Evolutionary conservation across 352 stramenopile genomes (phyloP), one percentile per base, ranked within the genome.

Genomic region (Phytophthora lateralis): DNA sequence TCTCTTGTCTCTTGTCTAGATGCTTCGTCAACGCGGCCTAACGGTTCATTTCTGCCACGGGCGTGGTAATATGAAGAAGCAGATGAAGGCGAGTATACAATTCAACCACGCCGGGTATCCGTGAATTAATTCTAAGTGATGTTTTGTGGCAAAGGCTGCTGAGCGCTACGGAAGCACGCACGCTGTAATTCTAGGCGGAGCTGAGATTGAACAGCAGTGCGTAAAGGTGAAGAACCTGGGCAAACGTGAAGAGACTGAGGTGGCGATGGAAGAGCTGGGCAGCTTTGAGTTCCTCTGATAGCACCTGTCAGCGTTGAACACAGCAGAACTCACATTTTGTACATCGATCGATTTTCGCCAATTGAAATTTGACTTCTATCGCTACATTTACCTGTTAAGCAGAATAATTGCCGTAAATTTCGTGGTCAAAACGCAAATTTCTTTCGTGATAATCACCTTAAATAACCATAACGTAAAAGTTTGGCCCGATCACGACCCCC

Each of bases 11-110:
- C 21, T 50, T 38, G n/a, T 27, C 3, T 6, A 89, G 79, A 60
- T 38, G 5, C 74, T 96, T 44, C 82, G 88, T 18, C 64, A 79
- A 30, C 68, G 69, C 58, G 84, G 79, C 1, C 61, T 90, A 32
- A 78, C 54, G 0, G 85, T 96, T n/a, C 88, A 96, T 64, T 91
- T 94, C 55, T 92, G 85, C 39, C 85, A 96, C 41, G 85, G 78
- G 17, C 71, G 66, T 21, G 80, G 81, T 14, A 92, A 82, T 43
- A 82, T 96, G 60, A 96, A 95, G 55, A 96, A 96, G 62, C 81
- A 93, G 43, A 93, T 96, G 85, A 96, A 96, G 80, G 78, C 89
- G 35, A 55, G 39, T 15, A 55, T 27, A 38, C 6, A 17, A 14
- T 58, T 54, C 6, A 45, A 39, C n/a, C 20, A 34, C 20, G 11